Evolutionary conservation across 2,329 filamentous ascomycete genomes (phyloP).

Genomic region (Botrytis fragariae): DNA sequence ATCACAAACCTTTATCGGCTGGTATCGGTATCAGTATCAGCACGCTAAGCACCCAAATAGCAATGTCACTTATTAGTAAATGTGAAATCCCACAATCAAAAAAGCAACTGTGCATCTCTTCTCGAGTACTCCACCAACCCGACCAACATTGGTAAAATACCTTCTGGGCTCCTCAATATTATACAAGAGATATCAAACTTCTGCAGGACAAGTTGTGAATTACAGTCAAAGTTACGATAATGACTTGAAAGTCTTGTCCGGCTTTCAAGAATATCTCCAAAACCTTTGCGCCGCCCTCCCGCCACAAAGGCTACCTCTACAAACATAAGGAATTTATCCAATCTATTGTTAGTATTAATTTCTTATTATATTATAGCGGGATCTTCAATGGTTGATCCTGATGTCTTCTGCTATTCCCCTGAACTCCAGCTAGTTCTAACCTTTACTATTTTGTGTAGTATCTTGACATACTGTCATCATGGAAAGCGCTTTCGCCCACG

Average conservation of each 20-base stretch:
- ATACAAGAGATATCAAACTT: constrained; percentile 1
- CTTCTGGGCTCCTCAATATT: background rate
- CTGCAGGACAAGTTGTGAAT: constrained; percentile 23
- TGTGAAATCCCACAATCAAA: constrained; percentile 18
- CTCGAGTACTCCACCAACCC: constrained; percentile 7
- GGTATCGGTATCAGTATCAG: background rate
- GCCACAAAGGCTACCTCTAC: constrained; percentile 31
- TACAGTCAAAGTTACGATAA: constrained; percentile 25
- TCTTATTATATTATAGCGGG: background rate
- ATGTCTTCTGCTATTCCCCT: background rate
- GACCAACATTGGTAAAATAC: background rate
- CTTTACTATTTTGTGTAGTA: constrained; percentile 20
- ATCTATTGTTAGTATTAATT: background rate
- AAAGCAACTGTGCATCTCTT: constrained; percentile 5
- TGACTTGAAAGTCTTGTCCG: constrained; percentile 35
- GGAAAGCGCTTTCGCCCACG: constrained; percentile 86
- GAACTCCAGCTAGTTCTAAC: constrained; percentile 3
- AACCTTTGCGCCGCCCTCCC: constrained; percentile 32
- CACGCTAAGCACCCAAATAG: constrained; percentile 7
- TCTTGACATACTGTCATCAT: constrained; percentile 46
- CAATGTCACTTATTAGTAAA: background rate
- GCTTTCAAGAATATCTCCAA: constrained; percentile 30
- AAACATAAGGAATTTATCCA: constrained; percentile 20
- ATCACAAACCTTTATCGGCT: constrained; percentile 8
- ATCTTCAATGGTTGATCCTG: background rate